phyloP scores from a whole-genome alignment of 2,329 filamentous ascomycete species.

The Penicillium sp. region DNA sequence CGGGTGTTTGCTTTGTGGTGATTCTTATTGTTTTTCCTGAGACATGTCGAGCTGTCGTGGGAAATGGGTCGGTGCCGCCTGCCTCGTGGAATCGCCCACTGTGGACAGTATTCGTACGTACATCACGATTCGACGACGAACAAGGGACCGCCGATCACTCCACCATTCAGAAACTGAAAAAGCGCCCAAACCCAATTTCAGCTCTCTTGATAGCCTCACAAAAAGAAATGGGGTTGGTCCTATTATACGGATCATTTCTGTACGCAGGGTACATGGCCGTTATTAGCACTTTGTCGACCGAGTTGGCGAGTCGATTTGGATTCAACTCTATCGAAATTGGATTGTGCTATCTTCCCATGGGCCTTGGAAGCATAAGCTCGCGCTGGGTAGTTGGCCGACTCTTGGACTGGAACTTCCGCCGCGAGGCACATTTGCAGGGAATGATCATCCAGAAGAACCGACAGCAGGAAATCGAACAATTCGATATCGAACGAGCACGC shows the following conservation, averaged over 20 bases:
- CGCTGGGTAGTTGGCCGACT: conserved; percentile 32
- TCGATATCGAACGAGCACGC: conserved; percentile 50
- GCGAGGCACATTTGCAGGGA: conserved; percentile 54
- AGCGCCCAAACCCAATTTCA: conserved; percentile 22
- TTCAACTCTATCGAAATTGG: conserved; percentile 28
- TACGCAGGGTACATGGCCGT: conserved; percentile 50
- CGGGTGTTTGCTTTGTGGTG: conserved; percentile 49
- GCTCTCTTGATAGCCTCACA: conserved; percentile 34
- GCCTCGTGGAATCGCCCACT: conserved; percentile 25
- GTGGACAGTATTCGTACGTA: conserved; percentile 9
- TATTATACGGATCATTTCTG: conserved; percentile 38
- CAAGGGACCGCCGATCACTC: conserved; percentile 1
- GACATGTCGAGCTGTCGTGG: conserved; percentile 43
- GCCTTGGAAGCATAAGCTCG: conserved; percentile 30
- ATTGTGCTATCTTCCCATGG: conserved; percentile 25
- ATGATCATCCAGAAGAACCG: conserved; percentile 45
- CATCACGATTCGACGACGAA: neutral
- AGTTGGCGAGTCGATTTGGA: conserved; percentile 32
- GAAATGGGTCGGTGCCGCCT: conserved; percentile 33
- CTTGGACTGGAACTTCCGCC: conserved; percentile 71
- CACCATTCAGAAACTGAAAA: conserved; percentile 14
- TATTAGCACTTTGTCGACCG: conserved; percentile 45
- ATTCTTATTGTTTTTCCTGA: conserved; percentile 58
- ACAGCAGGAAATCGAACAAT: conserved; percentile 52
- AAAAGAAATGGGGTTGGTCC: conserved; percentile 36